These are phyloP conservation scores for Smittium culicis DNA, from an alignment of 371 early-diverging fungal genomes.

Conservation along the genomic window DNA sequence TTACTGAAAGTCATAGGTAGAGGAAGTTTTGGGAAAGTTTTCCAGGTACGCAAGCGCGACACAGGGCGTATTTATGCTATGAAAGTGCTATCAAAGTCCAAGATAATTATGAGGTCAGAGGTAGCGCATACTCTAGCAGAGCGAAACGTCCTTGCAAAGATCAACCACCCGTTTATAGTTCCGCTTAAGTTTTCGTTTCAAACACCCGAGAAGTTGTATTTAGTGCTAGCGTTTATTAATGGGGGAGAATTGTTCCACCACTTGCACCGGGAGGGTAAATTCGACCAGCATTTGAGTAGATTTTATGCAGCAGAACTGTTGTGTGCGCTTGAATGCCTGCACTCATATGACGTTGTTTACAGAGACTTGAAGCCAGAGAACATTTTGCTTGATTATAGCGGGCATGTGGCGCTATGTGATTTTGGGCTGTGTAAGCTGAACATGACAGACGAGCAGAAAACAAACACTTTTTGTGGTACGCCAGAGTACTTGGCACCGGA, in stretches of 20 bases:
- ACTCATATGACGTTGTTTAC: too few relatives aligned
- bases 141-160: conserved; percentile 68
- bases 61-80: conserved; percentile 92
- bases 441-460: conserved; percentile 85
- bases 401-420: conserved; percentile 89
- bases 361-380: too few relatives aligned
- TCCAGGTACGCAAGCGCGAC: conserved; percentile 88
- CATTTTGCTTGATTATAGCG: too few relatives aligned
- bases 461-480: conserved; percentile 97
- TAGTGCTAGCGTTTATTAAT: too few relatives aligned
- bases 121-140: conserved; percentile 80
- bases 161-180: conserved; percentile 77
- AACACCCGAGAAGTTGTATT: conserved; percentile 72
- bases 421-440: conserved; percentile 95
- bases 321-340: too few relatives aligned
- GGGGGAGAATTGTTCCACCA: conserved; percentile 93
- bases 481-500: too few relatives aligned
- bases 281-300: too few relatives aligned
- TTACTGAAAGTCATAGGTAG: too few relatives aligned
- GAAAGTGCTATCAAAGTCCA: conserved; percentile 90
- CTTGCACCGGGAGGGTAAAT: conserved; percentile 63
- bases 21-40: too few relatives aligned
- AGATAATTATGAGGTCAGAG: conserved; percentile 81
- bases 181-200: conserved; percentile 80
- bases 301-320: too few relatives aligned